Evolutionary conservation across 2,329 filamentous ascomycete genomes (phyloP).

Genomic region (Coniochaeta pulveracea): DNA sequence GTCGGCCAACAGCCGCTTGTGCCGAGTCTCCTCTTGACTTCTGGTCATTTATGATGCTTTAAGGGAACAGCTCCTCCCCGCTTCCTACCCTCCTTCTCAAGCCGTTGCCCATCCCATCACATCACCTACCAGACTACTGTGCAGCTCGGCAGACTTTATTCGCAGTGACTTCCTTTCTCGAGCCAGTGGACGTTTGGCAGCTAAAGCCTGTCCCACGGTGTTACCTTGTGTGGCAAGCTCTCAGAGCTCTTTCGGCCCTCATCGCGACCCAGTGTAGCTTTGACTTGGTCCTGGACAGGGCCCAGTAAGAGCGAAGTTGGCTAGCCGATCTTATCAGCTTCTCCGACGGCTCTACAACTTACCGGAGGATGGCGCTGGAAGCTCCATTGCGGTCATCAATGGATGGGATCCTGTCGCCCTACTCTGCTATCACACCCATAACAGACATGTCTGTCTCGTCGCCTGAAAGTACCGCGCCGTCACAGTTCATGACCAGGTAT

Average conservation of each 20-base stretch:
- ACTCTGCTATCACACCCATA: slow-evolving; percentile 39
- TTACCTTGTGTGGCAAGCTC: no score
- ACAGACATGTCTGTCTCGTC: slow-evolving; percentile 45
- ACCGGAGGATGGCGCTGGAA: slow-evolving; percentile 43
- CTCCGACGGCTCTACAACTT: not conserved
- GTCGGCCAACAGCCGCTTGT: slow-evolving; percentile 2
- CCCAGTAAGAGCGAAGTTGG: no score
- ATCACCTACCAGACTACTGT: no score
- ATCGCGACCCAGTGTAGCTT: no score
- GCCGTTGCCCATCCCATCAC: not conserved
- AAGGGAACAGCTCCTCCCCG: slow-evolving; percentile 2
- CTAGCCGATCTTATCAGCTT: not conserved
- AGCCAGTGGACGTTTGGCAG: no score
- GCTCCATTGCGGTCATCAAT: slow-evolving; percentile 52
- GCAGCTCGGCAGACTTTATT: no score
- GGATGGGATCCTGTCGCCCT: slow-evolving; percentile 41
- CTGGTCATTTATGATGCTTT: not conserved
- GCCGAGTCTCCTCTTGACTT: slow-evolving; percentile 1
- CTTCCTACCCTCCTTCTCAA: slow-evolving; percentile 1
- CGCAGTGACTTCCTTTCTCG: no score
- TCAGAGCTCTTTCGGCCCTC: no score
- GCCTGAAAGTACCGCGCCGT: slow-evolving; percentile 35
- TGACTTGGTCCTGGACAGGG: no score
- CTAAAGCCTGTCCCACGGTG: no score
- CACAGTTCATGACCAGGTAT: slow-evolving; percentile 41